phyloP scores from a whole-genome alignment of 108 stramenopile species.

The Chaetoceros tenuissimus region DNA sequence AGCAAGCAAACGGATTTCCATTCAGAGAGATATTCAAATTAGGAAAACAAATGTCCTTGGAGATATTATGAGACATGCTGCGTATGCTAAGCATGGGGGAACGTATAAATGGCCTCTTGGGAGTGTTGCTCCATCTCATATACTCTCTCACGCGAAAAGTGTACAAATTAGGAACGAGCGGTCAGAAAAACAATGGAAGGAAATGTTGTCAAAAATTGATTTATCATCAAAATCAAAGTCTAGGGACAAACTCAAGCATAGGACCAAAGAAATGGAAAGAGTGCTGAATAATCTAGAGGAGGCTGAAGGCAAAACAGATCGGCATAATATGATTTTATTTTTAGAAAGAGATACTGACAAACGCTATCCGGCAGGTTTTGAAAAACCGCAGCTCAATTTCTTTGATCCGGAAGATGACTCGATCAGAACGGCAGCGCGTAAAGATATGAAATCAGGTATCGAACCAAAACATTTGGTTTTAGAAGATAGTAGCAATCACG shows the following conservation, averaged over 20 bases:
- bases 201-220: constrained; percentile 41
- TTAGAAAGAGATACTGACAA: constrained; percentile 57
- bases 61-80: constrained; percentile 63
- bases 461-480: background rate
- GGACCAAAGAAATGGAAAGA: constrained; percentile 24
- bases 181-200: constrained; percentile 79
- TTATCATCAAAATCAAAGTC: no score
- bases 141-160: constrained; percentile 63
- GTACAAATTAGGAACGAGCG: constrained; percentile 74
- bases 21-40: constrained; percentile 64
- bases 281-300: background rate
- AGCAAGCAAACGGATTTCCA: constrained; percentile 40
- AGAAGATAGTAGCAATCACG: background rate
- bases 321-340: constrained; percentile 82
- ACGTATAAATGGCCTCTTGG: constrained; percentile 81
- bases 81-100: constrained; percentile 70
- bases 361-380: constrained; percentile 63
- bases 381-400: constrained; percentile 44
- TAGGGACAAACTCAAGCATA: constrained; percentile 41
- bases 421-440: constrained; percentile 6
- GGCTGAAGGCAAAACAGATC: constrained; percentile 63
- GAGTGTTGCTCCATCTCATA: constrained; percentile 55
- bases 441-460: constrained; percentile 1
- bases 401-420: constrained; percentile 76
- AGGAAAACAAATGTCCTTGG: constrained; percentile 60